Evolutionary conservation across 2,329 filamentous ascomycete species (phyloP).

Genomic region (Elsinoe arachidis): DNA sequence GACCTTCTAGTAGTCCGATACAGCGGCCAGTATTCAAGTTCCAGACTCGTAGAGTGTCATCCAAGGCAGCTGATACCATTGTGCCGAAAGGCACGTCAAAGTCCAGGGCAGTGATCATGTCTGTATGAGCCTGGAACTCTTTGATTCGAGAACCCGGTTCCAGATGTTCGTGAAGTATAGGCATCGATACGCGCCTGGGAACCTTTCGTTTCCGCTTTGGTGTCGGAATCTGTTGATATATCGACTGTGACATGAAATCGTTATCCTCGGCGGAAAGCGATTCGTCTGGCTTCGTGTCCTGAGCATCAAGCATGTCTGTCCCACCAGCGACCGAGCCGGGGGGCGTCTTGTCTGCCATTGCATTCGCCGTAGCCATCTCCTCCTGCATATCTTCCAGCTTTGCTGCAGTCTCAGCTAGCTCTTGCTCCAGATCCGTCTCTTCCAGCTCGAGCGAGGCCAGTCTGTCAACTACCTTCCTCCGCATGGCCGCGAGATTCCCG

Average conservation of each 20-base stretch:
- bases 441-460: conserved; percentile 82
- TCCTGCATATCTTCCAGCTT: conserved; percentile 56
- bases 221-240: conserved; percentile 85
- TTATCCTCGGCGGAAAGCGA: conserved; percentile 39
- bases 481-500: conserved; percentile 84
- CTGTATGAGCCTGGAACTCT: conserved; percentile 79
- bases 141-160: conserved; percentile 81
- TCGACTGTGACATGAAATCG: conserved; percentile 93
- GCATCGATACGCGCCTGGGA: conserved; percentile 73
- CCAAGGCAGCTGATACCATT: conserved; percentile 82
- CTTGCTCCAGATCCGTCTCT: conserved; percentile 80
- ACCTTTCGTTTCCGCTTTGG: conserved; percentile 46
- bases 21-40: conserved; percentile 89
- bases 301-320: not conserved
- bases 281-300: conserved; percentile 21
- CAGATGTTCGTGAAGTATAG: conserved; percentile 90
- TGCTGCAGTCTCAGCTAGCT: conserved; percentile 56
- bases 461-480: conserved; percentile 80
- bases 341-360: conserved; percentile 35
- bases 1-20: conserved; percentile 84
- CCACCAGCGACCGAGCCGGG: conserved; percentile 14
- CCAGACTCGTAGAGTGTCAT: conserved; percentile 94
- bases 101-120: conserved; percentile 81
- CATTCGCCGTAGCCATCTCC: conserved; percentile 44
- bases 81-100: conserved; percentile 97